These are phyloP conservation scores for Calonectria pauciramosa DNA, from an alignment of 2,329 filamentous ascomycete species.

Conservation along the genomic window DNA sequence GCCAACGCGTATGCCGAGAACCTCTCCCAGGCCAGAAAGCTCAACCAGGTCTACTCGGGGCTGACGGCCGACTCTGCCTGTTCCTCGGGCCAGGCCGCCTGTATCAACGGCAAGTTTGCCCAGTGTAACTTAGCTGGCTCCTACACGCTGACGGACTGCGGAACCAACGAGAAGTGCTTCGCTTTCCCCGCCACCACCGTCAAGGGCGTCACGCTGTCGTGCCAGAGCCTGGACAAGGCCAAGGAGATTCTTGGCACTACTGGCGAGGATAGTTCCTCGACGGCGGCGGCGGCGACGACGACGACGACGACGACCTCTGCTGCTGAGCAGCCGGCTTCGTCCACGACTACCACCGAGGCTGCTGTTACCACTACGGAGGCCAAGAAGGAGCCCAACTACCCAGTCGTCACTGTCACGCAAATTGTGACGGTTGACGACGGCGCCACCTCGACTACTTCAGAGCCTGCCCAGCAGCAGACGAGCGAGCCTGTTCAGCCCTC, in stretches of 20 bases:
- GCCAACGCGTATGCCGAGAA: conserved; percentile 59
- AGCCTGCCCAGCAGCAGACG: conserved; percentile 17
- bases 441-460: conserved; percentile 2
- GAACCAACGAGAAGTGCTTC: conserved; percentile 58
- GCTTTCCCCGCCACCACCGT: conserved; percentile 67
- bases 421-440: conserved; percentile 48
- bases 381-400: conserved; percentile 31
- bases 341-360: conserved; percentile 20
- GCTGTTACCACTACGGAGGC: conserved; percentile 30
- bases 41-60: conserved; percentile 63
- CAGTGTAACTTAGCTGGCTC: conserved; percentile 57
- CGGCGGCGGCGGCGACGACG: too few relatives aligned
- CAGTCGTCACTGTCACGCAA: conserved; percentile 48
- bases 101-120: conserved; percentile 64
- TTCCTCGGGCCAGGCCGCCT: conserved; percentile 62
- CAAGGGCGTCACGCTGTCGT: conserved; percentile 63
- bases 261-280: conserved; percentile 20
- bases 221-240: conserved; percentile 57
- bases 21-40: conserved; percentile 57
- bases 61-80: conserved; percentile 64
- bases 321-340: conserved; percentile 28
- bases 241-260: conserved; percentile 56
- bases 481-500: conserved; percentile 4
- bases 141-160: conserved; percentile 58
- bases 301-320: conserved; percentile 14